These are phyloP conservation scores for Pyracantha coccinea DNA, from an alignment of 331 rosid species.

Conservation along the genomic window DNA sequence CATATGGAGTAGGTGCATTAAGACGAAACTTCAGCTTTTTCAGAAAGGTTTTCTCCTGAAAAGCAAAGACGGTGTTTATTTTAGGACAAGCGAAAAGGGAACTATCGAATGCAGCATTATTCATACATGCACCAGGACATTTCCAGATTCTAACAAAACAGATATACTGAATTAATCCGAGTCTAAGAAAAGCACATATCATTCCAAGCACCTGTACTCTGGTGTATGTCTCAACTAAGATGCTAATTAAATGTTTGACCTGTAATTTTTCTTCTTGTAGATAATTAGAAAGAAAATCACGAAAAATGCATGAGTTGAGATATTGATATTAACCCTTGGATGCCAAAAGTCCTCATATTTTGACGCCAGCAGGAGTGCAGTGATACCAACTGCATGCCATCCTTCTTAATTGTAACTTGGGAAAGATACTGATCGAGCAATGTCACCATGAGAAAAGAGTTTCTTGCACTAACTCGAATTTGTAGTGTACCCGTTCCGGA, in stretches of 20 bases:
- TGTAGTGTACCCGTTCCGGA: constrained; percentile 65
- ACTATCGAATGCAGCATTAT: background rate
- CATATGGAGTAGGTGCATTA: constrained; percentile 74
- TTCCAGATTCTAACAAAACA: background rate
- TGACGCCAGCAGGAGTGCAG: constrained; percentile 82
- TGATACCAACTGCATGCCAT: constrained; percentile 82
- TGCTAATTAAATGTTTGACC: constrained; percentile 73
- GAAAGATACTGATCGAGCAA: constrained; percentile 82
- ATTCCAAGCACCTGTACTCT: constrained; percentile 76
- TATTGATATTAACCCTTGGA: constrained; percentile 51
- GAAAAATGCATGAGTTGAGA: background rate
- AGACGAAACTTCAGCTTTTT: constrained; percentile 68
- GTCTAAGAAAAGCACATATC: constrained; percentile 26
- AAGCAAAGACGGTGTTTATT: background rate
- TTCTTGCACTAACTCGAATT: constrained; percentile 86
- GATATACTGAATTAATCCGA: background rate
- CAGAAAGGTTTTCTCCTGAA: constrained; percentile 72
- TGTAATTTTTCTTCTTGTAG: constrained; percentile 18
- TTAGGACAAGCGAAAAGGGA: background rate
- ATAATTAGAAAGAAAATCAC: constrained; percentile 13
- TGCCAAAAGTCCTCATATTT: constrained; percentile 97
- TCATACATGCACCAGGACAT: too few species aligned
- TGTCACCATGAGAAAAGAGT: constrained; percentile 66
- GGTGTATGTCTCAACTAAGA: constrained; percentile 73
- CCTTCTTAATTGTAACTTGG: constrained; percentile 46